A percentile compares a stretch with the other conserved stretches of the same genome.
phyloP scores from a whole-genome alignment of 768 basidiomycete genomes.

The Phaffia australis region DNA sequence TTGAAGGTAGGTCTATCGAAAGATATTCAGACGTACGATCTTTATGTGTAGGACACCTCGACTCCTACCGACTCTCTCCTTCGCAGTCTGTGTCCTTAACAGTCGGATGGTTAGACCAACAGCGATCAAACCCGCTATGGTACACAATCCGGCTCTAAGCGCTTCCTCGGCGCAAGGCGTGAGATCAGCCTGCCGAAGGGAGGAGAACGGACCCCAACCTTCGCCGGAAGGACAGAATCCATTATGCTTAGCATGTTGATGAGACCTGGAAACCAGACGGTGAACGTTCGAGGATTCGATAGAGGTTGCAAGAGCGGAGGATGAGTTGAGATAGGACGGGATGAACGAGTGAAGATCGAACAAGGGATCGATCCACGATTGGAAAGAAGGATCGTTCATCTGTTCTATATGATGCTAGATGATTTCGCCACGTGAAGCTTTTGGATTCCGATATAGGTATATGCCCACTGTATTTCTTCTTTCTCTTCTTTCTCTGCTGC shows the following conservation, averaged over 20 bases:
- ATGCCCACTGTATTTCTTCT: too few relatives aligned
- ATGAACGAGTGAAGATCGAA: neutral
- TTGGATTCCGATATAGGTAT: too few relatives aligned
- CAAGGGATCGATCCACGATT: neutral
- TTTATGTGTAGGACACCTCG: conserved; percentile 50
- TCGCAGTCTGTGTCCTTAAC: conserved; percentile 29
- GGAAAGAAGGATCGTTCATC: conserved; percentile 1
- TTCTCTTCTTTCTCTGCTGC: too few relatives aligned
- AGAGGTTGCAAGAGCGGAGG: neutral
- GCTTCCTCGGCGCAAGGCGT: conserved; percentile 76
- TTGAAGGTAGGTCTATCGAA: too few relatives aligned
- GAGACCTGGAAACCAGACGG: neutral
- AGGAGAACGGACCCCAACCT: conserved; percentile 57
- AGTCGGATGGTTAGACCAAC: too few relatives aligned
- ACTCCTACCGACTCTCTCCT: conserved; percentile 44
- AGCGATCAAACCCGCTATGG: too few relatives aligned
- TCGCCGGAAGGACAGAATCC: conserved; percentile 37
- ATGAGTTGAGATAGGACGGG: neutral
- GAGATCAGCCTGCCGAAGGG: conserved; percentile 55
- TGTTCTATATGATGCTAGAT: too few relatives aligned
- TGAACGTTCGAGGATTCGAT: neutral
- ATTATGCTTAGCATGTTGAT: neutral
- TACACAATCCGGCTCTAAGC: conserved; percentile 30
- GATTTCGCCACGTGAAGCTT: too few relatives aligned
- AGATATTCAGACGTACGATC: conserved; percentile 46